phyloP scores from a whole-genome alignment of 1,284 basidiomycete genomes.

The Acaromyces ingoldii region DNA sequence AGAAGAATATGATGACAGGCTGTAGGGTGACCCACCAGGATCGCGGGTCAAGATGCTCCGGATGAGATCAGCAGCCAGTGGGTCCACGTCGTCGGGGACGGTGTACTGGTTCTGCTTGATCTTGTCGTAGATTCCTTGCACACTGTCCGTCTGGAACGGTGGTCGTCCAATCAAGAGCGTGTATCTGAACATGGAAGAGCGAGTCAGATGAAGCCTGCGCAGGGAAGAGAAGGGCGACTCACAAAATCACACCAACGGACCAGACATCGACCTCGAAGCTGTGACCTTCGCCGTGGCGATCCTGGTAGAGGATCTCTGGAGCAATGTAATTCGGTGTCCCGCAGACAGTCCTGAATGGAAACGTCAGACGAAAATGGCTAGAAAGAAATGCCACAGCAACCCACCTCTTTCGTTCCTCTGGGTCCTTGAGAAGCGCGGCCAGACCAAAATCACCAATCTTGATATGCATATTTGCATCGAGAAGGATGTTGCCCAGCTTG shows the following conservation, averaged over 20 bases:
- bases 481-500: conserved; percentile 91
- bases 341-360: conserved; percentile 78
- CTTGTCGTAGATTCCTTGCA: conserved; percentile 62
- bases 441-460: conserved; percentile 97
- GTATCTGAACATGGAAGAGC: conserved; percentile 55
- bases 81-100: conserved; percentile 75
- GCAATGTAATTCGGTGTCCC: conserved; percentile 99
- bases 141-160: conserved; percentile 95
- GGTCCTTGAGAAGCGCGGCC: conserved; percentile 90
- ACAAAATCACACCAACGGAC: conserved; percentile 90
- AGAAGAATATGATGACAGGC: too few relatives aligned
- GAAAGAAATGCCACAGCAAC: conserved; percentile 22
- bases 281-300: conserved; percentile 76
- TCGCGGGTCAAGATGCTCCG: conserved; percentile 73
- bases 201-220: conserved; percentile 5
- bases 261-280: conserved; percentile 98
- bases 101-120: conserved; percentile 92
- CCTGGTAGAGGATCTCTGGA: conserved; percentile 90
- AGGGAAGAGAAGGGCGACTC: background rate
- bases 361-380: too few relatives aligned
- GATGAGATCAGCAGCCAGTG: conserved; percentile 72
- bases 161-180: conserved; percentile 89
- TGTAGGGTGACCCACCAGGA: conserved; percentile 9
- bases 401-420: conserved; percentile 88
- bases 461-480: conserved; percentile 86